Base-by-base conservation (phyloP, 306 rosid species). In the Albizia julibrissin region DNA sequence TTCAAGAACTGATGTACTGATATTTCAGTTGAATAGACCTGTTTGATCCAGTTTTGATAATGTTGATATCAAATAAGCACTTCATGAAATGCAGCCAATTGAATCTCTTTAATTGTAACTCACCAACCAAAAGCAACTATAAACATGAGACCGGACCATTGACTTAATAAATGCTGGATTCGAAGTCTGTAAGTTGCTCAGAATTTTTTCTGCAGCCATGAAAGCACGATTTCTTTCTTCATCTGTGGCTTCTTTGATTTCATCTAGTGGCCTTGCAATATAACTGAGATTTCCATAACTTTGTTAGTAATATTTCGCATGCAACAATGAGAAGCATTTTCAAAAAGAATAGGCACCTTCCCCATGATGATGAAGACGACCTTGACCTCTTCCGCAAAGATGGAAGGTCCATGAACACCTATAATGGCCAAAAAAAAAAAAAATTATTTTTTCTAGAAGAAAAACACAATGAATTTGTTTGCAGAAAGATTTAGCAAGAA, bases 71-170 rank as follows among this genome's bases (percentile, higher is more conserved):
- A 6, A 33, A 66, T 61, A 66, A 33, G 44, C 27, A 69, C 40
- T 21, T 40, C 15, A 40, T 69, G 19, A 42, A 69, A 69, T 39
- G 74, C 5, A 69, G 19, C 29, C 14, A 39, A 2, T 31, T 54
- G 15, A 56, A 14, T 50, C 49, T 67, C 50, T 70, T 70, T 43
- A 37, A 54, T 69, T 19, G 72, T 76, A 34, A 89, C 97, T 65
- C 87, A 93, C 97, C 97, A 93, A 77, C 97, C 97, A 93, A 81
- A 93, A 91, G 77, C 97, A 93, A 80, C 97, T 93, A 82, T 93
- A 93, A 82, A 93, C 96, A 81, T 93, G 95, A 82, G 97, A 93
- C 69, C 94, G 92, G 47, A 93, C 79, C 97, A 91, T 93, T 26
- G 97, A 90, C 79, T 93, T 93, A 44, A 90, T 58, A 68, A 91